These are phyloP conservation scores for Cicer bijugum DNA, from an alignment of 306 rosid genomes.

Conservation along the genomic window DNA sequence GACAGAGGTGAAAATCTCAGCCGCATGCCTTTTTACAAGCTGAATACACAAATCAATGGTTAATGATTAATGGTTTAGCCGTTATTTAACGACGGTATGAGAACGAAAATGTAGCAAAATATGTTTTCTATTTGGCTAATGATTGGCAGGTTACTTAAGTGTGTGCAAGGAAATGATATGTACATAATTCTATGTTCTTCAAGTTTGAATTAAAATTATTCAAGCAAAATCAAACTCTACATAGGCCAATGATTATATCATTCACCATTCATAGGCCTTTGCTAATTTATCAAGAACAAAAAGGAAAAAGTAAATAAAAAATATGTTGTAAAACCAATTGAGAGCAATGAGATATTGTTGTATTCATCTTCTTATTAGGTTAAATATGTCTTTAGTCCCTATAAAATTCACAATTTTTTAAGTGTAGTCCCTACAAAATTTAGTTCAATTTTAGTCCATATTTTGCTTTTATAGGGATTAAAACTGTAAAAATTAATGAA, in stretches of 20 bases:
- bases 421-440: too few relatives aligned
- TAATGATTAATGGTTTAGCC: slow-evolving; percentile 16
- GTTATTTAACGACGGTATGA: slow-evolving; percentile 26
- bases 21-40: slow-evolving; percentile 97
- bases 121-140: not conserved
- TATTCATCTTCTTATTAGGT: not conserved
- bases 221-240: slow-evolving; percentile 22
- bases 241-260: not conserved
- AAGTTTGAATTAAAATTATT: slow-evolving; percentile 5
- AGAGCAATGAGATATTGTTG: slow-evolving; percentile 11
- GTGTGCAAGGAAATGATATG: slow-evolving; percentile 2
- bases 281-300: slow-evolving; percentile 4
- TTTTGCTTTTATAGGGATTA: too few relatives aligned
- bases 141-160: not conserved
- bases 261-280: slow-evolving; percentile 12
- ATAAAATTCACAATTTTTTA: too few relatives aligned
- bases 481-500: too few relatives aligned
- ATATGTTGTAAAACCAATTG: slow-evolving; percentile 10
- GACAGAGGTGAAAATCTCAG: slow-evolving; percentile 94
- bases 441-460: too few relatives aligned
- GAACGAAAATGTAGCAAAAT: slow-evolving; percentile 15
- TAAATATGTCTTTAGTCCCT: too few relatives aligned
- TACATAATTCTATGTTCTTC: not conserved
- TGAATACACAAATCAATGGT: slow-evolving; percentile 49
- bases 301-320: not conserved